Evolutionary conservation across 2,329 filamentous ascomycete genomes (phyloP), one percentile per base, ranked within the genome.

Genomic region (Didymella segeticola): DNA sequence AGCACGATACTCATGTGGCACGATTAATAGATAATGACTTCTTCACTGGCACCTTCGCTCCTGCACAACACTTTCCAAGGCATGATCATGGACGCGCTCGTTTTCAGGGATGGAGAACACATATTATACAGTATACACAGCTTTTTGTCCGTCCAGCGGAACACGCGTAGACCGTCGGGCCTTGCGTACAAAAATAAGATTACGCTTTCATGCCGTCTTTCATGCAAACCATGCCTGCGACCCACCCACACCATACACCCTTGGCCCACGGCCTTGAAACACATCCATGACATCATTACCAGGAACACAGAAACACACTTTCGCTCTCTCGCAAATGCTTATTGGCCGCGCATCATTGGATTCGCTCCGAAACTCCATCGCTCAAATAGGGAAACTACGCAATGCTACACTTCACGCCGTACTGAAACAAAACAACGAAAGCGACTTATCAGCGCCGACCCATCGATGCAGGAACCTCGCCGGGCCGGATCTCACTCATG

Each of bases 401-500:
- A 36, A 17, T 2, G 27, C 3, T 3, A 27, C 30, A 39, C 34
- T 39, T 25, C 19, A 36, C 22, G 36, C 20, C 20, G 25, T 7
- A 25, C 34, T 37, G 30, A 20, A 33, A 22, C 27, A 6, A 20
- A 41, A 41, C 34, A 27, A 11, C 14, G 14, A 2, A 27, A 27
- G 22, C 34, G 6, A 37, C 26, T 22, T 19, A 39, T 48, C 31
- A 47, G 12, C 43, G 43, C 15, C 43, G 36, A 4, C 30, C 43
- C 43, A 53, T 43, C 2, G 36, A 36, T 2, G 45, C 42, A n/a
- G 60, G 60, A 5, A 63, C 23, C 26, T 63, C 61, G 1, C 58
- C 58, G 12, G 58, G 58, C 38, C 58, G 45, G 5, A 69, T 61
- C 43, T 69, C 68, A 43, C 61, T 64, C 46, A 71, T 60, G 1